phyloP scores from a whole-genome alignment of 306 rosid genomes.

The Quercus berberidifolia region DNA sequence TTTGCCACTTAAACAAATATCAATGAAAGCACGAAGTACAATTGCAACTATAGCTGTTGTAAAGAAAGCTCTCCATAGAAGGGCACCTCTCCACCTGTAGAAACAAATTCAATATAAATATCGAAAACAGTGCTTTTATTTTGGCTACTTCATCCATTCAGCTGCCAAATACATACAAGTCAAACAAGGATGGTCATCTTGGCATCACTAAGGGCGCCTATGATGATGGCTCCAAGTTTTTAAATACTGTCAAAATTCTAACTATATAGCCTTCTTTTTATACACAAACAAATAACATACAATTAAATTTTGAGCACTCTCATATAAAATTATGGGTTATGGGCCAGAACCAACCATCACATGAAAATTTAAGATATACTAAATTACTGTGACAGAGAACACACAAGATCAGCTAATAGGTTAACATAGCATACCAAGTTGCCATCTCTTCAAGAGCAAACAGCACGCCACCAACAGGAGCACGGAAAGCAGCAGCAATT shows the following conservation, averaged over 20 bases:
- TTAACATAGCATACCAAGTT: conserved; percentile 57
- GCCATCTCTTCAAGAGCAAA: conserved; percentile 97
- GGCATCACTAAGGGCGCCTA: not conserved
- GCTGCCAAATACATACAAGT: not conserved
- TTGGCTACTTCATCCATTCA: not conserved
- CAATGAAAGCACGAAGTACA: conserved; percentile 80
- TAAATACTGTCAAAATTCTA: not conserved
- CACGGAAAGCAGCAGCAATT: conserved; percentile 88
- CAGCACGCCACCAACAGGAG: conserved; percentile 95
- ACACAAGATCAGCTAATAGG: conserved; percentile 13
- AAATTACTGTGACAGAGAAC: not conserved
- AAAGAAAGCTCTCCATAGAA: conserved; percentile 97
- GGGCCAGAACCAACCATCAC: not conserved
- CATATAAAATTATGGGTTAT: not conserved
- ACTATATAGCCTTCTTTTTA: not conserved
- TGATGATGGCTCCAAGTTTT: not conserved
- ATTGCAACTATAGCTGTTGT: conserved; percentile 84
- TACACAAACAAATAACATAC: not conserved
- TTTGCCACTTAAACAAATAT: conserved; percentile 73
- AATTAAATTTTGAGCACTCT: not conserved
- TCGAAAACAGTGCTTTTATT: not conserved
- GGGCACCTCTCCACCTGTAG: conserved; percentile 93
- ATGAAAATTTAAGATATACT: not conserved
- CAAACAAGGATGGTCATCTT: not conserved
- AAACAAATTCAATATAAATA: conserved; percentile 4